Percentiles rank a stretch among this genome's conserved stretches.
phyloP scores from a whole-genome alignment of 2,329 filamentous ascomycete genomes.

The Gaeumannomyces tritici region DNA sequence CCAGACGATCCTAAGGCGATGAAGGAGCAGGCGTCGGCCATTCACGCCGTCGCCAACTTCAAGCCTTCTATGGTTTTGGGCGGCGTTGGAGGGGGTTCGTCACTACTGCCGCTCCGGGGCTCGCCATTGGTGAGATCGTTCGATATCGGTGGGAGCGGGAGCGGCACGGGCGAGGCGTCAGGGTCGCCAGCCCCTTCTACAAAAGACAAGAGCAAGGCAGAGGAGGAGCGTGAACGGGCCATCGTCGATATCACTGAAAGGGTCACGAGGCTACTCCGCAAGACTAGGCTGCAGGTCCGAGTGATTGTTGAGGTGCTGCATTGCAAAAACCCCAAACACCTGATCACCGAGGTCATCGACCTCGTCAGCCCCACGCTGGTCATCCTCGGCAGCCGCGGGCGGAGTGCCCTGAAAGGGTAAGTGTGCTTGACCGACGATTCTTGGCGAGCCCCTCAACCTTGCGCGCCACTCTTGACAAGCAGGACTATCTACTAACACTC shows the following conservation, averaged over 20 bases:
- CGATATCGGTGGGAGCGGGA: constrained; percentile 20
- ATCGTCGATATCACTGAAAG: constrained; percentile 77
- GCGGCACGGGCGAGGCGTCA: constrained; percentile 3
- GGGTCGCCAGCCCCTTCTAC: constrained; percentile 37
- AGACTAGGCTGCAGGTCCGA: constrained; percentile 85
- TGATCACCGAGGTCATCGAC: constrained; percentile 97
- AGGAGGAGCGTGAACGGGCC: constrained; percentile 71
- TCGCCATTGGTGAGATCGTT: constrained; percentile 27
- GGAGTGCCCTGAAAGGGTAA: constrained; percentile 88
- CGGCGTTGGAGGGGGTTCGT: constrained; percentile 14
- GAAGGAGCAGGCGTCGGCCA: constrained; percentile 63
- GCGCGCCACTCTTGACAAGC: not conserved
- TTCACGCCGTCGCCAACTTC: constrained; percentile 50
- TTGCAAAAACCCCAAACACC: constrained; percentile 93
- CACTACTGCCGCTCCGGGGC: constrained; percentile 19
- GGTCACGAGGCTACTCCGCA: constrained; percentile 76
- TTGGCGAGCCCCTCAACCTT: not conserved
- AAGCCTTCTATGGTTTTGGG: constrained; percentile 19
- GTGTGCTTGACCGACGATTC: constrained; percentile 19
- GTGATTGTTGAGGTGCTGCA: constrained; percentile 95
- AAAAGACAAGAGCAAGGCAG: constrained; percentile 47
- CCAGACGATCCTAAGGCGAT: constrained; percentile 67
- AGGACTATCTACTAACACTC: constrained; percentile 6
- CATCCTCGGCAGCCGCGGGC: constrained; percentile 82
- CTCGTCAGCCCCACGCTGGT: constrained; percentile 84